Evolutionary conservation across 208 protist genomes (phyloP).

Genomic region (Balamuthia mandrillaris): DNA sequence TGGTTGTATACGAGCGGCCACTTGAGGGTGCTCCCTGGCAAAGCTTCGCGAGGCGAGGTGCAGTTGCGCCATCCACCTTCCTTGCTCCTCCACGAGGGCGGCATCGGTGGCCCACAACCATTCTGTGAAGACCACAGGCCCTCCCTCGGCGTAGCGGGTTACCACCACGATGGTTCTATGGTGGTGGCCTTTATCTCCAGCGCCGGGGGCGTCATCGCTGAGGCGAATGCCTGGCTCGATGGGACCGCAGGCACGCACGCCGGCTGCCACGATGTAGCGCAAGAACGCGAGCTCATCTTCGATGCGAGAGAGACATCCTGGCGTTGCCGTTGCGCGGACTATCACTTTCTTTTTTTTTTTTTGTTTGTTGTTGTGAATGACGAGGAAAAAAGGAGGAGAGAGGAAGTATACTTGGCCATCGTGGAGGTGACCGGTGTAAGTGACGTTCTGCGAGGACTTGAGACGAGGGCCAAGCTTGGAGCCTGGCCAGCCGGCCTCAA

Average conservation of each 20-base stretch:
- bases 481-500: background rate
- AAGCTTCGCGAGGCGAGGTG: slow-evolving; percentile 41
- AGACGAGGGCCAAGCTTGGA: slow-evolving; percentile 33
- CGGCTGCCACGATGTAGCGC: background rate
- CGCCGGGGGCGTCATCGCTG: background rate
- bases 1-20: background rate
- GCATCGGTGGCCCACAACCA: slow-evolving; percentile 42
- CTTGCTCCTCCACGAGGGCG: slow-evolving; percentile 32
- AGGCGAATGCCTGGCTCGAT: background rate
- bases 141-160: slow-evolving; percentile 44
- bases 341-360: background rate
- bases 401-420: slow-evolving; percentile 32
- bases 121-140: slow-evolving; percentile 19
- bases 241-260: background rate
- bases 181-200: background rate
- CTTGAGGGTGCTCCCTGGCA: background rate
- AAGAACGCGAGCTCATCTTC: background rate
- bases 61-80: slow-evolving; percentile 49
- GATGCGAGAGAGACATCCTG: background rate
- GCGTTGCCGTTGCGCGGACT: background rate
- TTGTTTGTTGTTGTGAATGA: too few relatives aligned
- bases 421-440: background rate
- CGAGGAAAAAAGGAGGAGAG: background rate
- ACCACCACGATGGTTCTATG: slow-evolving; percentile 25
- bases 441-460: slow-evolving; percentile 58